Evolutionary conservation across 2,329 filamentous ascomycete genomes (phyloP), one percentile per base, ranked within the genome.

Genomic region (Falciphora oryzae): DNA sequence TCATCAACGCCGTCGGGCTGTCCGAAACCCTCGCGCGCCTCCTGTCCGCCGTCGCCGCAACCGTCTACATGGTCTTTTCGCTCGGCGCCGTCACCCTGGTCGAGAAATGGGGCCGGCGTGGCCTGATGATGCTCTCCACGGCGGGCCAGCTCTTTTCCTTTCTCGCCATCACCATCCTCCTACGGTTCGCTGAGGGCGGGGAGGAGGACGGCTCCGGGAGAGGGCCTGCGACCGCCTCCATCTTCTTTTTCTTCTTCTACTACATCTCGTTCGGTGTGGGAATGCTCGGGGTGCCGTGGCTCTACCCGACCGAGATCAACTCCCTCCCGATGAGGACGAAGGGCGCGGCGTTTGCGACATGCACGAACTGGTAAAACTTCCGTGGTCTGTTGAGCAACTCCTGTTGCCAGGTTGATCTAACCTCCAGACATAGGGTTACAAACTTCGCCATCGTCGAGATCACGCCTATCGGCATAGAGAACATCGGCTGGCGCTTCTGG

Each of bases 1-100:
- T 85, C 1, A 84, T 83, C 59, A 71, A 78, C 31, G 83, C 79
- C 2, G 82, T 85, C 1, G 81, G 82, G 0, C 74, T 86, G 16
- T 73, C 73, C 28, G 79, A 84, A 31, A 77, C 72, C 14, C 75
- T 83, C 64, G 80, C 84, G 0, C 76, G 83, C 1, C 72, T 86
- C 0, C 73, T 86, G 22, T 79, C 83, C 0, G 83, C 82, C 0
- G 81, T 79, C 69, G 85, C 68, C 63, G 72, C 71, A 0, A 69
- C 73, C 50, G 70, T 67, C 60, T 76, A 75, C 65, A 65, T 75
- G 7, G 61, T 75, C 0, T 73, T 72, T 65, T 70, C 68, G 32
- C 63, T 71, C 29, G 70, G 71, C 18, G 69, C 66, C 3, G 71
- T 74, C 10, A 69, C 70, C 5, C 68, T 71, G 50, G 70, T 74